These are phyloP conservation scores for Neoboletus magnificus DNA, from an alignment of 768 basidiomycete species.

Conservation along the genomic window DNA sequence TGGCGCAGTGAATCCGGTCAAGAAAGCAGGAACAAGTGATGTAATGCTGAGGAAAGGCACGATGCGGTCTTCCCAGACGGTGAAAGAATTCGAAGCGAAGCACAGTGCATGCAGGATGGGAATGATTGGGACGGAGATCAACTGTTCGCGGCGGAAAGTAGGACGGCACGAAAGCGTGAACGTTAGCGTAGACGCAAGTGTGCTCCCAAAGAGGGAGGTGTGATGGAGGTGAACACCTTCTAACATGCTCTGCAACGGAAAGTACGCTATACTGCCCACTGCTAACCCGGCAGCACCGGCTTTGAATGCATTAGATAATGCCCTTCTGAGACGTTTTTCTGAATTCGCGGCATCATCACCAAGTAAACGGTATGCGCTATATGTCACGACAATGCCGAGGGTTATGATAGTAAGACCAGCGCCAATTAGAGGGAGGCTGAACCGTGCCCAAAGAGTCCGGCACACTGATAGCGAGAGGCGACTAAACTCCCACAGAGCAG, in stretches of 20 bases:
- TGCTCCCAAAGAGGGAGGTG: conserved; percentile 45
- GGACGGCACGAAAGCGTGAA: conserved; percentile 44
- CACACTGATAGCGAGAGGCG: conserved; percentile 52
- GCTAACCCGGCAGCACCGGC: conserved; percentile 37
- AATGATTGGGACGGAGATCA: conserved; percentile 40
- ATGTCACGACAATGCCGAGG: conserved; percentile 51
- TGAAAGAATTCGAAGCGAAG: conserved; percentile 93
- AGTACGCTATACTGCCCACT: conserved; percentile 34
- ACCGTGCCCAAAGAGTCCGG: conserved; percentile 91
- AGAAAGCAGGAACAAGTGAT: conserved; percentile 56
- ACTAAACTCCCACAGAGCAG: conserved; percentile 22
- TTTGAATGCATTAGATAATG: conserved; percentile 31
- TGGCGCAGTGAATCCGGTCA: conserved; percentile 66
- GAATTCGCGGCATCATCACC: conserved; percentile 35
- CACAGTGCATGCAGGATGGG: conserved; percentile 67
- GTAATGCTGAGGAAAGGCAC: conserved; percentile 70
- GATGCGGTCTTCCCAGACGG: conserved; percentile 94
- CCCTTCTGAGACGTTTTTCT: conserved; percentile 41
- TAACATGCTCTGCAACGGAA: conserved; percentile 32
- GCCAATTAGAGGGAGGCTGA: conserved; percentile 75
- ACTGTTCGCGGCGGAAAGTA: conserved; percentile 26
- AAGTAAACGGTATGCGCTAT: conserved; percentile 53
- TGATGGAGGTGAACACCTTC: conserved; percentile 53
- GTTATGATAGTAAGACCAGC: conserved; percentile 65
- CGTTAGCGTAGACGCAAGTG: conserved; percentile 44